phyloP scores from a whole-genome alignment of 345 rosid genomes.

The Populus deltoides region DNA sequence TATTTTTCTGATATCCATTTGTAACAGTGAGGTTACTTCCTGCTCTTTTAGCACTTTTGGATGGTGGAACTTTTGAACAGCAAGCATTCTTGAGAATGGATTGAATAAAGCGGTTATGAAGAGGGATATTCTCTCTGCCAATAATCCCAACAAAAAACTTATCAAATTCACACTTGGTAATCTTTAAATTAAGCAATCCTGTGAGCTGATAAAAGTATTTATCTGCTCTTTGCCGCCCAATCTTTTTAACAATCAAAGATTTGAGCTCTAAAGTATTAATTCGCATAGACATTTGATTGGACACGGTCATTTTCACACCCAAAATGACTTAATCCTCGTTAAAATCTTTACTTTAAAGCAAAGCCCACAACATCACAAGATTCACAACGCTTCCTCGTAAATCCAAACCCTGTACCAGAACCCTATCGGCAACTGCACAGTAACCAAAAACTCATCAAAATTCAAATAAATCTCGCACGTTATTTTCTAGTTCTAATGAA shows the following conservation, averaged over 20 bases:
- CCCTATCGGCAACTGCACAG: conserved; percentile 14
- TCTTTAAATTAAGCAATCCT: conserved; percentile 35
- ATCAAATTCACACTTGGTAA: conserved; percentile 40
- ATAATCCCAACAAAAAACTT: conserved; percentile 37
- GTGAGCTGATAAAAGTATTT: conserved; percentile 35
- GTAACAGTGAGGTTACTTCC: conserved; percentile 26
- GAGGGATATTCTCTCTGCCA: conserved; percentile 40
- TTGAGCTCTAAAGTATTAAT: conserved; percentile 30
- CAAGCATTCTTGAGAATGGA: conserved; percentile 21
- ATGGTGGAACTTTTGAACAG: conserved; percentile 4
- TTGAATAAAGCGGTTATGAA: conserved; percentile 27
- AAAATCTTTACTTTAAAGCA: conserved; percentile 20
- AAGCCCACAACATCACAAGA: conserved; percentile 21
- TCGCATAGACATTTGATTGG: conserved; percentile 1
- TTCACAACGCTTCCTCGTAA: neutral
- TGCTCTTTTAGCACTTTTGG: conserved; percentile 20
- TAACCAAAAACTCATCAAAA: neutral
- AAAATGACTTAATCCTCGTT: neutral
- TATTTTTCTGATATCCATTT: conserved; percentile 38
- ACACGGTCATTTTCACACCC: neutral
- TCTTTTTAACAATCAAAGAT: conserved; percentile 37
- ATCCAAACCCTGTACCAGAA: conserved; percentile 22
- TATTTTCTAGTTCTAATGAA: neutral
- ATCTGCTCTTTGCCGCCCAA: conserved; percentile 36
- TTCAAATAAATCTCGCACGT: neutral